A percentile compares a stretch with the other conserved stretches of the same genome.
These are phyloP conservation scores for Kalmanozyma brasiliensis DNA, from an alignment of 1,284 basidiomycete genomes.

Conservation along the genomic window DNA sequence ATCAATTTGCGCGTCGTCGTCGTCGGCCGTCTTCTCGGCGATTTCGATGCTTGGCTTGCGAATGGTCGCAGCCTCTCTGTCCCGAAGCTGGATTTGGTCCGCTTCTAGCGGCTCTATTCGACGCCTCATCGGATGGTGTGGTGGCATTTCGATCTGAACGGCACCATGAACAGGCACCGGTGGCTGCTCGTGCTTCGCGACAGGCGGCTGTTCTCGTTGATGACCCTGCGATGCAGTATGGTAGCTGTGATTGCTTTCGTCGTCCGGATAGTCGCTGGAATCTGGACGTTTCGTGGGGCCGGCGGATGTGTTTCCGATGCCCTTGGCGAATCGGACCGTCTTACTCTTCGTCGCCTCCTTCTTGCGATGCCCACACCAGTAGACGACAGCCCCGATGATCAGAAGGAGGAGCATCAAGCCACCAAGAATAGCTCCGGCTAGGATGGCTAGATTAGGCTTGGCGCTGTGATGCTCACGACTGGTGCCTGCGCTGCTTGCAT, in stretches of 20 bases:
- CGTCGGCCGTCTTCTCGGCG: constrained; percentile 12
- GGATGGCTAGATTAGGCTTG: constrained; percentile 5
- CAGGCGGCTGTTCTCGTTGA: not conserved
- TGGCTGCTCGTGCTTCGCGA: not conserved
- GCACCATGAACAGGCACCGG: too few species aligned
- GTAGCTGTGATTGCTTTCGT: too few species aligned
- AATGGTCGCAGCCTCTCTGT: not conserved
- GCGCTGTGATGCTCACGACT: not conserved
- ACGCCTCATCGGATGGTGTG: too few species aligned
- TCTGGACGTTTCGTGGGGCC: too few species aligned
- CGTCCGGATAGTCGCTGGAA: too few species aligned
- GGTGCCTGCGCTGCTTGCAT: too few species aligned
- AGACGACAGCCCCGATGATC: not conserved
- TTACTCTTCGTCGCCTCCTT: not conserved
- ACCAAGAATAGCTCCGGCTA: constrained; percentile 9
- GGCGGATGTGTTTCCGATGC: too few species aligned
- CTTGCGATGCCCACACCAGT: constrained; percentile 7
- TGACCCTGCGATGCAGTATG: not conserved
- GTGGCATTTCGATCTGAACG: too few species aligned
- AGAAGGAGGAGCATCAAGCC: constrained; percentile 10
- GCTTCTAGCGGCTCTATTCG: too few species aligned
- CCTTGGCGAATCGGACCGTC: too few species aligned
- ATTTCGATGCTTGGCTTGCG: not conserved
- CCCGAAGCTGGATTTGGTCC: not conserved
- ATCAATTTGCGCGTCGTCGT: constrained; percentile 28